Evolutionary conservation across 306 rosid genomes (phyloP), one percentile per base, ranked within the genome.

Genomic region (Ziziphus jujuba): DNA sequence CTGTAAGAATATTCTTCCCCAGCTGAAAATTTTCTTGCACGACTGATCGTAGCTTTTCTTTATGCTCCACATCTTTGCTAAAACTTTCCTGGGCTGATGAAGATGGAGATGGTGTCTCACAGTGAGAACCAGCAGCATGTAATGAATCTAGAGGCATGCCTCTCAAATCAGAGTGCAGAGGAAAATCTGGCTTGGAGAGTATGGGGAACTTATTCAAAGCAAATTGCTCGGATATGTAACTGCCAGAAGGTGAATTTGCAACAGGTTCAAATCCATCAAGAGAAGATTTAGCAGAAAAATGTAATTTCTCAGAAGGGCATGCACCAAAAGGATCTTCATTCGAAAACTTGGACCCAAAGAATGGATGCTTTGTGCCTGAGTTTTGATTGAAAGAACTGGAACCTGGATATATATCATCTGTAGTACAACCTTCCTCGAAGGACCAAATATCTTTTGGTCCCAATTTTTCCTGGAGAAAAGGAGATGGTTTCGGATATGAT

Each of bases 21-120:
- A 47, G 80, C 71, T 79, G 78, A 45, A 70, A 77, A 36, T 36
- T 67, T 35, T 61, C 74, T 51, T 57, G 21, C 43, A 31, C 25
- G 24, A 65, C 74, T 14, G 75, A 77, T 62, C 77, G 72, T 63
- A 57, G 48, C 57, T 85, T 77, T 63, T 49, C 65, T 50, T 72
- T 65, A 59, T 38, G 53, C 53, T 45, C 79, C 61, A 77, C 87
- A 20, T 72, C 73, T 56, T 79, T 84, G 78, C 84, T 80, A 48
- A 79, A 69, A 67, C 95, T 86, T 75, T 77, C 89, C 52, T 82
- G 79, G 13, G 17, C 85, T 63, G 91, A 82, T 67, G 63, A 55
- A 66, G 71, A 84, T 40, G 75, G 72, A 57, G 95, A 84, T 67
- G 80, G 71, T 22, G 80, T 77, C 68, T 79, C 77, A 36, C 77